These are phyloP conservation scores for Eucalyptus paniculata DNA, from an alignment of 345 rosid species.

Conservation along the genomic window DNA sequence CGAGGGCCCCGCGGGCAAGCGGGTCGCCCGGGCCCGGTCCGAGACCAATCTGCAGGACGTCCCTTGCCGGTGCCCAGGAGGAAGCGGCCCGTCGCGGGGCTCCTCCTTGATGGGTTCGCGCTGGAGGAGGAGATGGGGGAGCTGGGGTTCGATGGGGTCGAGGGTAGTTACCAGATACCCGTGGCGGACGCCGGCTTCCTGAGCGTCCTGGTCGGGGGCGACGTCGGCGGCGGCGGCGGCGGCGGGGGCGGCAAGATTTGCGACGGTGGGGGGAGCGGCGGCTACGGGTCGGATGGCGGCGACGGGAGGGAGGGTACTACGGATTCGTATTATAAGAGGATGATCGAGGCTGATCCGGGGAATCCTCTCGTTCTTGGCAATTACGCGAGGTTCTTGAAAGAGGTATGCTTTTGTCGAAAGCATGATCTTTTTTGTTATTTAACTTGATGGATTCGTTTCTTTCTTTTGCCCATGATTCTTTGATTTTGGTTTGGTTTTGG, in stretches of 20 bases:
- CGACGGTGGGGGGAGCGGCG: conserved; percentile 33
- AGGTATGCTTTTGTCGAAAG: conserved; percentile 16
- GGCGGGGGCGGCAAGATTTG: conserved; percentile 31
- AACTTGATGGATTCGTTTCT: neutral
- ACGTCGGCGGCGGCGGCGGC: conserved; percentile 16
- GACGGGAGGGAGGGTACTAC: conserved; percentile 30
- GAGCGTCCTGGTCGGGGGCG: conserved; percentile 11
- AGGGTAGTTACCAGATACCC: neutral
- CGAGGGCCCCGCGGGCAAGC: conserved; percentile 11
- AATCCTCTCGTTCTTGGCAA: conserved; percentile 67
- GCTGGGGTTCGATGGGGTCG: neutral
- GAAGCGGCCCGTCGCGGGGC: conserved; percentile 1
- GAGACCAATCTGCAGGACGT: conserved; percentile 39
- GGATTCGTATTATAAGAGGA: conserved; percentile 54
- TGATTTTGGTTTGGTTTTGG: neutral
- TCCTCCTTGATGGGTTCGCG: conserved; percentile 3
- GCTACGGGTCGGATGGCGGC: conserved; percentile 29
- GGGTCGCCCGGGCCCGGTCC: conserved; percentile 36
- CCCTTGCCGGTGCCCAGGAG: conserved; percentile 6
- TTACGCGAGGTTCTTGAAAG: conserved; percentile 83
- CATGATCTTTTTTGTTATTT: neutral
- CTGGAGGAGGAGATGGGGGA: conserved; percentile 28
- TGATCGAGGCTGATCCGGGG: conserved; percentile 85
- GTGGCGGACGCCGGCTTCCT: neutral
- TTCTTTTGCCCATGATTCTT: neutral